Evolutionary conservation across 2,329 filamentous ascomycete species (phyloP).

Genomic region (Fusarium subglutinans): DNA sequence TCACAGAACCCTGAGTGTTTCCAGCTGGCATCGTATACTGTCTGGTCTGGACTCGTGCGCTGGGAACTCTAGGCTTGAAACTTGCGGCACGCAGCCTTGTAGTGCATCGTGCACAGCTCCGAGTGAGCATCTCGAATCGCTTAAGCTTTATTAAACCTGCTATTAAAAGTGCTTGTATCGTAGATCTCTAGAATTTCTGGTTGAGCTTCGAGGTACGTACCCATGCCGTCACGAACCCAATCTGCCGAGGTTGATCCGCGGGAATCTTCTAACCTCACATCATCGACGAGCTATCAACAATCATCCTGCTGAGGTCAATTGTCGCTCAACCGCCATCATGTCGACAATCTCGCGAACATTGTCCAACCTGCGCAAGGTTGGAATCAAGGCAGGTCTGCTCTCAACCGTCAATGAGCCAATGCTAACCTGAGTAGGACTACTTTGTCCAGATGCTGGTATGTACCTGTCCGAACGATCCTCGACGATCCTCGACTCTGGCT

Average conservation of each 20-base stretch:
- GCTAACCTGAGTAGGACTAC: constrained; percentile 72
- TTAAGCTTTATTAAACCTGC: not conserved
- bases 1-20: constrained; percentile 26
- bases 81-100: constrained; percentile 38
- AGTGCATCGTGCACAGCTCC: constrained; percentile 48
- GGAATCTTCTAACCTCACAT: constrained; percentile 38
- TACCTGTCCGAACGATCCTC: constrained; percentile 43
- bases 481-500: constrained; percentile 36
- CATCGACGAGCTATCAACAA: constrained; percentile 24
- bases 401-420: not conserved
- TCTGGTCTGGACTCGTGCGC: constrained; percentile 51
- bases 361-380: constrained; percentile 86
- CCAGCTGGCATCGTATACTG: constrained; percentile 52
- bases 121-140: constrained; percentile 46
- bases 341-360: constrained; percentile 90
- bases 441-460: constrained; percentile 92
- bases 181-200: constrained; percentile 33
- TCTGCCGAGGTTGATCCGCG: constrained; percentile 47
- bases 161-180: constrained; percentile 18
- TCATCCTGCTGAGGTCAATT: constrained; percentile 40
- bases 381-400: constrained; percentile 74
- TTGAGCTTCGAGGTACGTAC: constrained; percentile 29
- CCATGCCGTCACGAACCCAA: constrained; percentile 26
- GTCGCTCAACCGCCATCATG: constrained; percentile 67
- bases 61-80: constrained; percentile 37